Evolutionary conservation across 805 yeast species (phyloP).

Genomic region (Kazachstania africana): DNA sequence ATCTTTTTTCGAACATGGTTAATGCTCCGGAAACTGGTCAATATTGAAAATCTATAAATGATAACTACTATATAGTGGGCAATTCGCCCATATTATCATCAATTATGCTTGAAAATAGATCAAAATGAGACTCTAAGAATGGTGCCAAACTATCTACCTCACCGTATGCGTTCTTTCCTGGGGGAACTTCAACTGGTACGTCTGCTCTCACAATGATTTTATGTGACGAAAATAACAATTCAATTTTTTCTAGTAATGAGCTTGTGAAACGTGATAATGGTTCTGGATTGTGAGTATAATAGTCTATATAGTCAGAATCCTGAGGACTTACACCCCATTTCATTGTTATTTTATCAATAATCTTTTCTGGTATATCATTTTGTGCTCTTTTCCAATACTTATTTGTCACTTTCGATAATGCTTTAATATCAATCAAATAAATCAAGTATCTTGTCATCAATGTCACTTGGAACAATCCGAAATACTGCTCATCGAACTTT

Average conservation of each 20-base stretch:
- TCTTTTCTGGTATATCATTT: conserved; percentile 5
- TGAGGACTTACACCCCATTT: conserved; percentile 15
- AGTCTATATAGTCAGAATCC: conserved; percentile 4
- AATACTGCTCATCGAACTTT: conserved; percentile 4
- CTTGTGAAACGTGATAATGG: conserved; percentile 2
- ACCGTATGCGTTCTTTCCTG: not conserved
- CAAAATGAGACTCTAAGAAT: not conserved
- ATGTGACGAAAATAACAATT: not conserved
- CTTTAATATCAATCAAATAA: conserved; percentile 7
- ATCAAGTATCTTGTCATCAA: conserved; percentile 8
- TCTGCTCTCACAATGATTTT: not conserved
- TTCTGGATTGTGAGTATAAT: conserved; percentile 7
- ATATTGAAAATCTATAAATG: too few relatives aligned
- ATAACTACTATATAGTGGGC: too few relatives aligned
- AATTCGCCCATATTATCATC: not conserved
- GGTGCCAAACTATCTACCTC: not conserved
- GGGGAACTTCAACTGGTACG: not conserved
- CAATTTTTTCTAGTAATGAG: conserved; percentile 2
- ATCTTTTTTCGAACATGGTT: too few relatives aligned
- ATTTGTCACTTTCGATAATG: conserved; percentile 3
- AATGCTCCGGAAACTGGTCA: too few relatives aligned
- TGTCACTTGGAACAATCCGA: conserved; percentile 8
- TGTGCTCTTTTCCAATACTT: conserved; percentile 8
- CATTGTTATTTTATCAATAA: conserved; percentile 6
- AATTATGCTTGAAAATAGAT: not conserved